These are phyloP conservation scores for Trypanosoma brucei DNA, from an alignment of 208 protist genomes.

Conservation along the genomic window DNA sequence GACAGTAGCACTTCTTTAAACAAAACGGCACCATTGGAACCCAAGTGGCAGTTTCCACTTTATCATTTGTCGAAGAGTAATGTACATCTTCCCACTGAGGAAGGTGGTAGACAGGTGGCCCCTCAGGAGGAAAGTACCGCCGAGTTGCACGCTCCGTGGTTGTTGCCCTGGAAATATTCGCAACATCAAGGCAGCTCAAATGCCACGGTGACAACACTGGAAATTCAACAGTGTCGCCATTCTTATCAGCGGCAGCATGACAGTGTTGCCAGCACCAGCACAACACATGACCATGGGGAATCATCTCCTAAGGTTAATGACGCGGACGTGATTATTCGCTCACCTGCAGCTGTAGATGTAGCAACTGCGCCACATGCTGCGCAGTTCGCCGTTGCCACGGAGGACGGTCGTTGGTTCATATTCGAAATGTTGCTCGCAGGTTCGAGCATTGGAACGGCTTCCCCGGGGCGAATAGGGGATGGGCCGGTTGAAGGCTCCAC, in stretches of 20 bases:
- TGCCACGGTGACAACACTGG: too few relatives aligned
- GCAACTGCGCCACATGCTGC: constrained; percentile 31
- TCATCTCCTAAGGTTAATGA: neutral
- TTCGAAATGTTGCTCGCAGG: constrained; percentile 33
- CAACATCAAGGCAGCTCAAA: neutral
- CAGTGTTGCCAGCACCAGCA: neutral
- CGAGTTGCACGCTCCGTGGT: neutral
- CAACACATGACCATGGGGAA: neutral
- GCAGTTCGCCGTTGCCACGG: constrained; percentile 43
- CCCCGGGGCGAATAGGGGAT: neutral
- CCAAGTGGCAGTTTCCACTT: neutral
- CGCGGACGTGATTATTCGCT: constrained; percentile 17
- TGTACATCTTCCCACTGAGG: neutral
- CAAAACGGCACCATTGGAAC: neutral
- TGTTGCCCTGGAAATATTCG: neutral
- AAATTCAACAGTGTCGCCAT: neutral
- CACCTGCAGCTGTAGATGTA: constrained; percentile 67
- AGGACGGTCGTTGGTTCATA: constrained; percentile 76
- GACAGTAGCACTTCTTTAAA: neutral
- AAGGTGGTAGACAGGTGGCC: neutral
- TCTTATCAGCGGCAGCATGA: neutral
- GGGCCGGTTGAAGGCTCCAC: too few relatives aligned
- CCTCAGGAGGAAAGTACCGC: neutral
- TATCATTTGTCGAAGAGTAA: neutral
- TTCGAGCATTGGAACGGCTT: neutral